Evolutionary conservation across 2,329 filamentous ascomycete species (phyloP).

Genomic region (Pestalotiopsis sp.): DNA sequence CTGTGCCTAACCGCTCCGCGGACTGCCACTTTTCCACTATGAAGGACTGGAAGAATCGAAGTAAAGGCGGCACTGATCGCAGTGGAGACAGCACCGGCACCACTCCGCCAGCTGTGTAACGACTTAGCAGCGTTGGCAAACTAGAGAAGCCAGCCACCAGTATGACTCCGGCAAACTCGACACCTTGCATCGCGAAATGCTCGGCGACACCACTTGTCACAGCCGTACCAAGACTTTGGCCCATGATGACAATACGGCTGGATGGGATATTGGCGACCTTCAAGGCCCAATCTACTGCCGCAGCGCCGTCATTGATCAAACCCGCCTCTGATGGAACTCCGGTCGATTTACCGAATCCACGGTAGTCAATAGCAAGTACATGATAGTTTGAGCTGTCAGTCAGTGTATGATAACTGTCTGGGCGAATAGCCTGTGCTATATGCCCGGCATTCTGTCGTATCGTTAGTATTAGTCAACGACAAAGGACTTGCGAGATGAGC

Average conservation of each 20-base stretch:
- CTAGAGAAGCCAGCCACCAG: conserved; percentile 80
- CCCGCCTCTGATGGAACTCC: conserved; percentile 81
- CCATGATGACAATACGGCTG: conserved; percentile 75
- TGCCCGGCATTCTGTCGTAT: conserved; percentile 75
- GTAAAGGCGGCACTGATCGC: conserved; percentile 63
- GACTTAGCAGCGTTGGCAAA: conserved; percentile 71
- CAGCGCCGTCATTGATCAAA: conserved; percentile 75
- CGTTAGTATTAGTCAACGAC: background rate
- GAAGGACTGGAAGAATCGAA: conserved; percentile 60
- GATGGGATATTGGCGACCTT: conserved; percentile 65
- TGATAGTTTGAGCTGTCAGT: conserved; percentile 75
- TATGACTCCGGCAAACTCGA: conserved; percentile 78
- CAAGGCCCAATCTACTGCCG: conserved; percentile 74
- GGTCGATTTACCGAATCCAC: conserved; percentile 81
- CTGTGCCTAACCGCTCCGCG: conserved; percentile 61
- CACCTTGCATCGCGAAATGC: conserved; percentile 60
- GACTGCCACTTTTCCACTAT: conserved; percentile 85
- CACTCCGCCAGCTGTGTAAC: conserved; percentile 77
- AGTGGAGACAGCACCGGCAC: conserved; percentile 81
- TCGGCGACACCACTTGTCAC: conserved; percentile 77
- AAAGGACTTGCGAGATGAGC: background rate
- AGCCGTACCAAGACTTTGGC: conserved; percentile 87
- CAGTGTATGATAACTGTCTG: conserved; percentile 76
- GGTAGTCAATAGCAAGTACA: conserved; percentile 87
- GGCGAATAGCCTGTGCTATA: conserved; percentile 75